Percentiles rank a stretch among this genome's conserved stretches.
phyloP scores from a whole-genome alignment of 2,329 filamentous ascomycete species.

The Verticillium longisporum region DNA sequence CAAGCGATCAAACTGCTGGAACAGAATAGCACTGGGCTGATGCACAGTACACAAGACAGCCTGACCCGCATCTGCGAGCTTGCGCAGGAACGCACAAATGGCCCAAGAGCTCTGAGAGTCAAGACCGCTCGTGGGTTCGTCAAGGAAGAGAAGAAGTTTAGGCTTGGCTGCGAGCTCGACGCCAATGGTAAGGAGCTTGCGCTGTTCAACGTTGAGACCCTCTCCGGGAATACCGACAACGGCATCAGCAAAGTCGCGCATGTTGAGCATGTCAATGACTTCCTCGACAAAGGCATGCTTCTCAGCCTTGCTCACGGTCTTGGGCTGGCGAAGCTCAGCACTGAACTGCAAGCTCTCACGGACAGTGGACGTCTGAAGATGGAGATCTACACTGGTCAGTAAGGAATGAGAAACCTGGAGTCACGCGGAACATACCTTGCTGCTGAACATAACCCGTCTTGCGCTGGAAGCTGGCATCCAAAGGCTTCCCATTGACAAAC shows the following conservation, averaged over 20 bases:
- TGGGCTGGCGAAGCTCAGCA: slow-evolving; percentile 51
- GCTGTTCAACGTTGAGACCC: slow-evolving; percentile 55
- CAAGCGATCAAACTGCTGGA: slow-evolving; percentile 51
- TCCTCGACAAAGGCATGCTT: slow-evolving; percentile 58
- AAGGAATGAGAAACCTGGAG: neutral
- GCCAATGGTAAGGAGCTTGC: slow-evolving; percentile 57
- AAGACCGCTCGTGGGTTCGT: slow-evolving; percentile 55
- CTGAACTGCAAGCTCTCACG: slow-evolving; percentile 48
- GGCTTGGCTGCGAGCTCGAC: slow-evolving; percentile 51
- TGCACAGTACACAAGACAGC: slow-evolving; percentile 50
- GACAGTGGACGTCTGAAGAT: slow-evolving; percentile 48
- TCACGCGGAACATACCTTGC: slow-evolving; percentile 34
- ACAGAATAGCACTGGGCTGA: slow-evolving; percentile 46
- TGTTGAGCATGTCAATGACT: slow-evolving; percentile 59
- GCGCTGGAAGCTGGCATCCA: slow-evolving; percentile 53
- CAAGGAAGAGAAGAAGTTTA: slow-evolving; percentile 53
- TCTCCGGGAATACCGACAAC: slow-evolving; percentile 57
- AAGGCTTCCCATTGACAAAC: slow-evolving; percentile 54
- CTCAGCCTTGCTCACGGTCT: slow-evolving; percentile 43
- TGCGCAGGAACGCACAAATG: slow-evolving; percentile 55
- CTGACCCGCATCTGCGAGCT: slow-evolving; percentile 49
- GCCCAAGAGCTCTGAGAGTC: slow-evolving; percentile 59
- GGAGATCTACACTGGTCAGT: slow-evolving; percentile 36
- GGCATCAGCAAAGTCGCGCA: slow-evolving; percentile 60
- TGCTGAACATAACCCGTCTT: slow-evolving; percentile 64